phyloP scores from a whole-genome alignment of 371 early-diverging fungal species.

The Mortierella sp. region DNA sequence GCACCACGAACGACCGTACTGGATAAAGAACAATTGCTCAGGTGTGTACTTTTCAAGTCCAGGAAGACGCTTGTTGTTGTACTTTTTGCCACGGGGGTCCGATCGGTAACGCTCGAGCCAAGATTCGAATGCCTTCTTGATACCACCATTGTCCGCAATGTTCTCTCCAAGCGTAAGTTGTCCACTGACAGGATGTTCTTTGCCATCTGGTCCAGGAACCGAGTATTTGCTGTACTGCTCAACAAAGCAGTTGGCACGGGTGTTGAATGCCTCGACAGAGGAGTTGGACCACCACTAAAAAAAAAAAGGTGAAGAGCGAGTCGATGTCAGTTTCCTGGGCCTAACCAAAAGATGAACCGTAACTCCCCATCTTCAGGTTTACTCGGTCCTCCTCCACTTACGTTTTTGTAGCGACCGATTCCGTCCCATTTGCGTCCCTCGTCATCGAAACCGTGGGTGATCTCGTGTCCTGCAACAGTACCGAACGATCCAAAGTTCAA shows the following conservation, averaged over 20 bases:
- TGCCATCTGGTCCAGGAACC: constrained; percentile 3
- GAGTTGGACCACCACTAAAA: constrained; percentile 72
- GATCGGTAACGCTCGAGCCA: constrained; percentile 55
- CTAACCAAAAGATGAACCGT: no score
- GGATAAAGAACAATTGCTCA: constrained; percentile 65
- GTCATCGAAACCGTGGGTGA: no score
- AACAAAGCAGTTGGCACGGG: constrained; percentile 66
- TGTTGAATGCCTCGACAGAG: constrained; percentile 59
- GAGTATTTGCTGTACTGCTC: constrained; percentile 62
- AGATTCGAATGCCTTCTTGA: constrained; percentile 53
- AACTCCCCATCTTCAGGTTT: no score
- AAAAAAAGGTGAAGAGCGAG: neutral
- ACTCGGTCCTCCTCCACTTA: no score
- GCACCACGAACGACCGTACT: constrained; percentile 66
- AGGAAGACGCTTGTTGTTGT: constrained; percentile 14
- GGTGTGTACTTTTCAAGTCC: constrained; percentile 37
- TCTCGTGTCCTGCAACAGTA: no score
- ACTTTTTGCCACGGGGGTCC: constrained; percentile 13
- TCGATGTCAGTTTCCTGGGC: no score
- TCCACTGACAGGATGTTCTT: constrained; percentile 57
- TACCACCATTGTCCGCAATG: constrained; percentile 79
- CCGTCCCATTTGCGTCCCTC: no score
- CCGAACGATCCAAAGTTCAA: no score
- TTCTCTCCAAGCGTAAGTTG: constrained; percentile 74
- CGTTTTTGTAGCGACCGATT: no score